Base-by-base conservation (phyloP, 2,329 filamentous ascomycete species). In the Colletotrichum orbiculare region DNA sequence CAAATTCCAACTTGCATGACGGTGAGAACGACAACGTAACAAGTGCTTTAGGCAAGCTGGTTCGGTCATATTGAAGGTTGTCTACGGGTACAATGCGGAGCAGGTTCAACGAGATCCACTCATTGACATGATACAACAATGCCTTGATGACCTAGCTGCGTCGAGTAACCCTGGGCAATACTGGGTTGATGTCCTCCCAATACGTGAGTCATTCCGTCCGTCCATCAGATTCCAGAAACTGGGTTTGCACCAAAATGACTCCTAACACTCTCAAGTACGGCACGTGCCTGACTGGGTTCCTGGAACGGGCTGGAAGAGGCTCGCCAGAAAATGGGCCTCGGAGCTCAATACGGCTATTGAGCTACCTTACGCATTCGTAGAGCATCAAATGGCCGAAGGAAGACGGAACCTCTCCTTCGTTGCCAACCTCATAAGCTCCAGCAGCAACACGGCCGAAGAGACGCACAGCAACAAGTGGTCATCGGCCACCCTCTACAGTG, bases 1-100 rank as follows among this genome's bases (percentile, higher is more conserved):
- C 77, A 78, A 85, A 7, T 71, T 81, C 35, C 77, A 78, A 10
- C 66, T 81, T 1, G 69, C 81, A 37, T 69, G 79, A 2, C 71
- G 76, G 0, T 81, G 79, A 0, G 68, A 77, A 6, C 67, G 74
- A 1, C 63, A 82, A n/a, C 0, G 25, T 25, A 25, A 11, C 15
- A 5, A 10, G 1, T 13, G n/a, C 4, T 5, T 2, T 49, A 77
- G 25, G 25, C 25, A 69, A 68, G 70, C 54, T 25, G 60, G 53
- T 0, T 17, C 45, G 1, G 41, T 52, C 13, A 52, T 57, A 2
- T 38, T 63, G n/a, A 69, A 69, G 15, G 61, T 68, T 10, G 64
- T 57, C 8, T 69, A 69, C 13, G 54, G 54, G 12, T 56, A 69
- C 62, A 66, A 58, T 10, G 59, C 56, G 10, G 67, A 69, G 45